Percentiles rank a stretch among this genome's conserved stretches.
phyloP scores from a whole-genome alignment of 805 yeast species.

The Candida schatavii region DNA sequence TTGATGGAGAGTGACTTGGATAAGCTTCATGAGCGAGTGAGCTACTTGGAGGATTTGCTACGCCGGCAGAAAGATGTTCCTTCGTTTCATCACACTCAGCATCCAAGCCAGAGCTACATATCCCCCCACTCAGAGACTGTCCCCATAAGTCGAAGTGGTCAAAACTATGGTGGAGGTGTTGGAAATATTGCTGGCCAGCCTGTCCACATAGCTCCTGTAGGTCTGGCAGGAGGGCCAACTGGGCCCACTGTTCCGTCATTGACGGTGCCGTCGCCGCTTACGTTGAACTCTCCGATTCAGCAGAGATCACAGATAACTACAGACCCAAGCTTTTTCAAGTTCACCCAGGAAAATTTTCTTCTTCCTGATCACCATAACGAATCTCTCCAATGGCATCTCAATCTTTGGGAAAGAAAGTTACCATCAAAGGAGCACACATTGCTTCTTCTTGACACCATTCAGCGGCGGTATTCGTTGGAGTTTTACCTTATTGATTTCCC shows the following conservation, averaged over 20 bases:
- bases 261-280: not conserved
- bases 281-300: slow-evolving; percentile 6
- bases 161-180: not conserved
- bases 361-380: slow-evolving; percentile 27
- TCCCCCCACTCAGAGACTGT: not conserved
- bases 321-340: slow-evolving; percentile 5
- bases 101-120: not conserved
- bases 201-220: not conserved
- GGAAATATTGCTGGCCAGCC: not conserved
- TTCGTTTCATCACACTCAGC: not conserved
- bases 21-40: slow-evolving; percentile 29
- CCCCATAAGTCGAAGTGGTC: not conserved
- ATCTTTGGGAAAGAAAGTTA: slow-evolving; percentile 13
- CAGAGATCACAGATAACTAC: not conserved
- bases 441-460: slow-evolving; percentile 22
- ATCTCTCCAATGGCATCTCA: slow-evolving; percentile 19
- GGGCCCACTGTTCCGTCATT: not conserved
- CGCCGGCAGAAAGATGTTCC: not conserved
- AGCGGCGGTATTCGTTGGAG: slow-evolving; percentile 30
- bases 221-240: not conserved
- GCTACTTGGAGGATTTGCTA: slow-evolving; percentile 21
- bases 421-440: slow-evolving; percentile 25
- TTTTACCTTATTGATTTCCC: slow-evolving; percentile 31
- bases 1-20: slow-evolving; percentile 42
- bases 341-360: slow-evolving; percentile 20